These are phyloP conservation scores for Lactarius evosmus DNA, from an alignment of 768 basidiomycete genomes.

Conservation along the genomic window DNA sequence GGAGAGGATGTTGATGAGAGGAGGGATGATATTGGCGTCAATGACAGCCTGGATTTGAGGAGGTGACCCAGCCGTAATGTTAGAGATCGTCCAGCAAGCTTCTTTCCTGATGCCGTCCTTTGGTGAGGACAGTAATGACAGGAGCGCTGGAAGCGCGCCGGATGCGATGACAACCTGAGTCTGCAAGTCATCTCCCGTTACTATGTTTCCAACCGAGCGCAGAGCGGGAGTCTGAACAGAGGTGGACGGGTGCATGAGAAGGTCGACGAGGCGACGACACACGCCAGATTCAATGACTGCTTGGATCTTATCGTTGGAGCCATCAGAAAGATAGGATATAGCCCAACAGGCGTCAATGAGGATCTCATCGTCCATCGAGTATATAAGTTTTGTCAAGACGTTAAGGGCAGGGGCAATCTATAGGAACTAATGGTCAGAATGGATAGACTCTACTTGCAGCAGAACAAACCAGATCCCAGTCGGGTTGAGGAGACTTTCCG, in stretches of 20 bases:
- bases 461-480: constrained; percentile 86
- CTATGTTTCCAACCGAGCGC: constrained; percentile 98
- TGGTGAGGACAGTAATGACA: constrained; percentile 89
- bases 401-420: constrained; percentile 96
- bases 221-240: constrained; percentile 98
- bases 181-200: constrained; percentile 98
- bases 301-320: constrained; percentile 99
- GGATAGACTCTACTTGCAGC: constrained; percentile 12
- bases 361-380: constrained; percentile 98
- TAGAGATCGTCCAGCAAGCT: constrained; percentile 99
- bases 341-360: constrained; percentile 99
- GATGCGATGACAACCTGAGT: constrained; percentile 99
- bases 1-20: constrained; percentile 95
- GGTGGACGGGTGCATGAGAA: constrained; percentile 91
- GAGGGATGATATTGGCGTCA: constrained; percentile 97
- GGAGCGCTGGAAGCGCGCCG: constrained; percentile 91
- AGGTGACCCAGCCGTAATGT: constrained; percentile 95
- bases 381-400: constrained; percentile 97
- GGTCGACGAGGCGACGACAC: constrained; percentile 93
- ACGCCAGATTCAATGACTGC: constrained; percentile 99
- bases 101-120: constrained; percentile 99
- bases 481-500: constrained; percentile 96
- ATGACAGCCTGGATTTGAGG: constrained; percentile 97
- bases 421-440: constrained; percentile 27
- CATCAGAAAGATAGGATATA: constrained; percentile 98